Percentiles rank a stretch among this genome's conserved stretches.
phyloP scores from a whole-genome alignment of 163 green algal species.

The Scenedesmus sp. region DNA sequence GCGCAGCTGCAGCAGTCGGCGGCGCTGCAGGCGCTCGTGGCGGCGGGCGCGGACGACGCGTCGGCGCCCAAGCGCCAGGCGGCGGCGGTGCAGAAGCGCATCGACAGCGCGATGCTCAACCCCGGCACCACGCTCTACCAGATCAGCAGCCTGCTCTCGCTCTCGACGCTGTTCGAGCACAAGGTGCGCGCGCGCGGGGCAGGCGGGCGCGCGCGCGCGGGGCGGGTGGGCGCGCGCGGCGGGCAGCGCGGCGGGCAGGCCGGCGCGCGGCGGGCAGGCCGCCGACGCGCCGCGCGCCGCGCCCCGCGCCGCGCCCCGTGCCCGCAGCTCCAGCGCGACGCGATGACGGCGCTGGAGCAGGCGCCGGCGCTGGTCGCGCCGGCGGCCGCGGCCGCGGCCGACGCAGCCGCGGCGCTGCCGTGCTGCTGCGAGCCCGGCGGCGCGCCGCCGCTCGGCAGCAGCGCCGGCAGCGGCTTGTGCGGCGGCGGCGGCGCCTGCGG shows the following conservation, averaged over 20 bases:
- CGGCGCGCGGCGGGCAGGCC: too few relatives aligned
- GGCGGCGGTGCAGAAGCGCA: conserved; percentile 21
- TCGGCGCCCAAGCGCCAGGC: background rate
- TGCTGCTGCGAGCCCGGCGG: background rate
- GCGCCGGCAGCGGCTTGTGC: conserved; percentile 6
- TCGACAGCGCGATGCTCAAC: conserved; percentile 32
- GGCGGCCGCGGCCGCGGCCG: background rate
- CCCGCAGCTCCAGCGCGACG: conserved; percentile 33
- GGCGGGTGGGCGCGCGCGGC: background rate
- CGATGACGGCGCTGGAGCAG: conserved; percentile 12
- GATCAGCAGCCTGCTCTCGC: conserved; percentile 40
- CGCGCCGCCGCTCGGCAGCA: background rate
- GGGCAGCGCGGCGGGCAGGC: too few relatives aligned
- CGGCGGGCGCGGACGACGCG: too few relatives aligned
- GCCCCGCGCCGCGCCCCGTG: too few relatives aligned
- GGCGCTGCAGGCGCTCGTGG: background rate
- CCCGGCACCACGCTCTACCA: conserved; percentile 31
- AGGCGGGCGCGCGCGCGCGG: background rate
- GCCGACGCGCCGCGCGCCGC: too few relatives aligned
- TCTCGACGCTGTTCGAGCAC: conserved; percentile 46
- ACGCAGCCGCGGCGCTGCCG: conserved; percentile 11
- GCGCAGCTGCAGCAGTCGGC: background rate
- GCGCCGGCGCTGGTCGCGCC: background rate
- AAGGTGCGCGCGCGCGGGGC: conserved; percentile 14
- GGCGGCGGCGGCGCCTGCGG: background rate